Conservation (phyloP, 2,329 filamentous ascomycete species). For the Venturia effusa region DNA sequence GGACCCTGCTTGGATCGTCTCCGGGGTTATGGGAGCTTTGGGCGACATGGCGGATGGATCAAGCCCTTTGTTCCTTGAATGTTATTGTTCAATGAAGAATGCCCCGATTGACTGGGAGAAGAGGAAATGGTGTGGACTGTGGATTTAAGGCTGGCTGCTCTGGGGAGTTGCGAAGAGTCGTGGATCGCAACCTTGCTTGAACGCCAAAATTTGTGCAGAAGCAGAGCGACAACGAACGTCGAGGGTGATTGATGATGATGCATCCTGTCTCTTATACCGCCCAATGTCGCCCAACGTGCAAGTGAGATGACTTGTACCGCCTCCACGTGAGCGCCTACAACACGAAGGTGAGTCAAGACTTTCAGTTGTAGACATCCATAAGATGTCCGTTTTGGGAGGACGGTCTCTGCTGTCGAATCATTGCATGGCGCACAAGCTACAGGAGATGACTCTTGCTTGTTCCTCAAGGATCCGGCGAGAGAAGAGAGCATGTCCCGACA, state of each 20-base stretch:
- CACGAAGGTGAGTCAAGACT: background rate
- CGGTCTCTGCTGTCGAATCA: background rate
- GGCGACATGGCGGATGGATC: background rate
- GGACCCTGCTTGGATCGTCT: background rate
- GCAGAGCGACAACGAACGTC: background rate
- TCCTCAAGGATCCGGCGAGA: background rate
- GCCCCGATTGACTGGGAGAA: background rate
- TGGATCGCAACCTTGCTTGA: background rate
- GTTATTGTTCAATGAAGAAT: background rate
- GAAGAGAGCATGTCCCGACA: too few species aligned
- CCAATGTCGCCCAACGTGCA: too few species aligned
- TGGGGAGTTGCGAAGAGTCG: background rate
- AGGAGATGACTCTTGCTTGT: background rate
- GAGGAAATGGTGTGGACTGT: background rate
- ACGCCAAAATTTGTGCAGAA: background rate
- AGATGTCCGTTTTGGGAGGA: too few species aligned
- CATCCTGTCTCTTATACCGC: background rate
- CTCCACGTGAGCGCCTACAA: background rate
- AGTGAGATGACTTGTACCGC: background rate
- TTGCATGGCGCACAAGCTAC: background rate
- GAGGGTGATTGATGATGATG: background rate
- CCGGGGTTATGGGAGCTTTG: background rate
- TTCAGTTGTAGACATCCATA: too few species aligned
- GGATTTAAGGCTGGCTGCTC: background rate
- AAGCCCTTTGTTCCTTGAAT: background rate